Evolutionary conservation across 2,329 filamentous ascomycete genomes (phyloP).

Genomic region (Fusarium globosum): DNA sequence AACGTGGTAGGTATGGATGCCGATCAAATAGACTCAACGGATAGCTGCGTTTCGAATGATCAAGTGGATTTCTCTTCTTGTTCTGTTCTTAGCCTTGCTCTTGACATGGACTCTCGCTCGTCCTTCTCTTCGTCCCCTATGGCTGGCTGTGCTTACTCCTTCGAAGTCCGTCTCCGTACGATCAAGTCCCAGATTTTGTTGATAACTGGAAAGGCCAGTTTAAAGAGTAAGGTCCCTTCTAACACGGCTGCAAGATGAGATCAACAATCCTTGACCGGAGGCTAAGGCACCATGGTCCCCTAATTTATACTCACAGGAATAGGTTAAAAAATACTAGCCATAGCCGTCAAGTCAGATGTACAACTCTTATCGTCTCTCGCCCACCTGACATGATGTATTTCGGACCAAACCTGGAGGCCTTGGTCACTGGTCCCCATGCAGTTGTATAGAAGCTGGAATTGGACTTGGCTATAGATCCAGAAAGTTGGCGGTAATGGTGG

Average conservation of each 20-base stretch:
- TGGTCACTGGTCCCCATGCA: conserved; percentile 31
- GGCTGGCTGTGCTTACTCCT: conserved; percentile 40
- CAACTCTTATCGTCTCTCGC: conserved; percentile 40
- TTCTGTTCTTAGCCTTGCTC: conserved; percentile 39
- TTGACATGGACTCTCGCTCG: conserved; percentile 12
- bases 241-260: conserved; percentile 44
- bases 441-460: conserved; percentile 23
- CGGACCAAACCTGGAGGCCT: conserved; percentile 29
- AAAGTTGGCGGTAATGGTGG: conserved; percentile 38
- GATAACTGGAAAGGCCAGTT: conserved; percentile 16
- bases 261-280: conserved; percentile 25
- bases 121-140: conserved; percentile 31
- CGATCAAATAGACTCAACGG: conserved; percentile 23
- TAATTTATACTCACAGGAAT: conserved; percentile 44
- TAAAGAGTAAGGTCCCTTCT: conserved; percentile 27
- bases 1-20: conserved; percentile 28
- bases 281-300: conserved; percentile 31
- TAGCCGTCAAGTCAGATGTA: conserved; percentile 42
- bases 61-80: conserved; percentile 31
- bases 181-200: conserved; percentile 6
- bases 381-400: conserved; percentile 36
- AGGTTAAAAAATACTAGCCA: conserved; percentile 45
- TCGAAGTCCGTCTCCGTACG: conserved; percentile 13
- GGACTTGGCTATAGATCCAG: conserved; percentile 23
- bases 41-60: conserved; percentile 29